Evolutionary conservation across 2,329 filamentous ascomycete genomes (phyloP).

Genomic region (Nemania sp.): DNA sequence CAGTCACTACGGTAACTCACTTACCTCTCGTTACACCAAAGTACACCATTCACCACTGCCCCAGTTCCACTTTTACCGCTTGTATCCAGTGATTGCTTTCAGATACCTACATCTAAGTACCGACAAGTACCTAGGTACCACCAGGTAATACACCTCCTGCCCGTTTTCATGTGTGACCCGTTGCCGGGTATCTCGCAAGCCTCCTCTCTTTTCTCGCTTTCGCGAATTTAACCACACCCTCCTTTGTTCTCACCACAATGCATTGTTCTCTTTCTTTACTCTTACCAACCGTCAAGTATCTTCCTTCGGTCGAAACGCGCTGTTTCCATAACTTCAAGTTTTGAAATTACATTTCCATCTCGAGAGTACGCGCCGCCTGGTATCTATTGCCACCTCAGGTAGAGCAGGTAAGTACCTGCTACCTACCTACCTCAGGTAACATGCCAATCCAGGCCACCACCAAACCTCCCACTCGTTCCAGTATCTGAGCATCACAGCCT

Average conservation of each 20-base stretch:
- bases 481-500: background rate
- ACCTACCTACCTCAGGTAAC: too few species aligned
- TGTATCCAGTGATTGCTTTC: too few species aligned
- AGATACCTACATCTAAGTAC: too few species aligned
- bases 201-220: background rate
- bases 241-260: background rate
- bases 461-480: background rate
- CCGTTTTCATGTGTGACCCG: background rate
- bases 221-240: background rate
- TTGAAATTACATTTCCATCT: background rate
- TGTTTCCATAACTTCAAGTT: background rate
- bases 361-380: too few species aligned
- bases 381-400: background rate
- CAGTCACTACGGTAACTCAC: background rate
- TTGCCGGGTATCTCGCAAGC: background rate
- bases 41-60: background rate
- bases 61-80: slow-evolving; percentile 7
- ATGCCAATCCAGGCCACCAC: too few species aligned
- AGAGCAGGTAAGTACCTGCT: background rate
- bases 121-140: too few species aligned
- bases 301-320: background rate
- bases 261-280: background rate
- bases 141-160: slow-evolving; percentile 1
- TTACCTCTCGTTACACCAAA: background rate
- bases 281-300: background rate